Base-by-base conservation (phyloP, 1,139 yeast genomes). In the Zygoascus meyerae region DNA sequence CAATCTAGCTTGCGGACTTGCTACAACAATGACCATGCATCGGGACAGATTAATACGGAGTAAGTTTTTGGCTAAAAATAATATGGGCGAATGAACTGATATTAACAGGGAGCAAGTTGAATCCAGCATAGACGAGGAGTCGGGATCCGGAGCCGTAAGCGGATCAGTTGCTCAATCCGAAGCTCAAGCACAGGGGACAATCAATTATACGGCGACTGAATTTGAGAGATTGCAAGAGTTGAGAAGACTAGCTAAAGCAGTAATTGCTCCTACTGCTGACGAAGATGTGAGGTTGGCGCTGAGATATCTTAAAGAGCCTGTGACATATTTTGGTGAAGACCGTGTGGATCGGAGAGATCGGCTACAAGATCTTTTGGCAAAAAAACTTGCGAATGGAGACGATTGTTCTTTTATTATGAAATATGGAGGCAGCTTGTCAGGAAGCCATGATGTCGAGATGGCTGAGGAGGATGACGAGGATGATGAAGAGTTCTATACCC, bases 401-500 rank as follows among this genome's bases (percentile, higher is more conserved):
- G 57, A 58, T 28, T 42, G 57, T n/a, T 40, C 52, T 6, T 48
- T 47, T 21, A 38, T 44, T 30, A 32, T 38, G 17, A 48, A 51
- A 12, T 52, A 52, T 28, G 58, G 48, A 16, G 55, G 59, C 44
- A 63, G 60, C n/a, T 53, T 59, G 21, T 52, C 47, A 8, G 63
- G 57, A 16, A 65, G 55, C 8, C 68, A 55, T 12, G 63, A 56
- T 6, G 64, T 51, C 2, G 73, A 66, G 0, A 73, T 65, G 0
- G 77, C 69, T 0, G 79, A 72, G 3, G 74, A 67, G 1, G 73
- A 65, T 0, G 77, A 69, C 0, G 79, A 72, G 3, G 83, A 76
- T 2, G 84, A 84, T 17, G 94, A 83, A 49, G 95, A 86, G 51
- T 87, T 84, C 59, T 87, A 81, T 60, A 87, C 96, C 0, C 95